Evolutionary conservation across 495 filamentous ascomycete species (phyloP).

Genomic region (Elasticomyces elasticus): DNA sequence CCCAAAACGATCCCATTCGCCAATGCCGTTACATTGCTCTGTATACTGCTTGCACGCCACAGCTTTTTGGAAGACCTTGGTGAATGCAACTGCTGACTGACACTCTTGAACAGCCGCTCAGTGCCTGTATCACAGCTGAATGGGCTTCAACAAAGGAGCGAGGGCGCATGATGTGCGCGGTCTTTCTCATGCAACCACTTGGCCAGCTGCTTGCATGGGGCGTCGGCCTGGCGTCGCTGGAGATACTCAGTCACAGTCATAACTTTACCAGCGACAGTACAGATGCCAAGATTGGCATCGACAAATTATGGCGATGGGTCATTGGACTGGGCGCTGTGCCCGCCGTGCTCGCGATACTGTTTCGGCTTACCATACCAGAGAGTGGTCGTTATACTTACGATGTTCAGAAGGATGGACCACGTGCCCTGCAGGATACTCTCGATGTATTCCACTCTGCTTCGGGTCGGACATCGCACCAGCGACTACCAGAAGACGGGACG

Average conservation of each 20-base stretch:
- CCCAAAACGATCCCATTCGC: too few relatives aligned
- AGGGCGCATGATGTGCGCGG: conserved; percentile 54
- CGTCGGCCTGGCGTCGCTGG: conserved; percentile 22
- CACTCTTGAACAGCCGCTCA: conserved; percentile 49
- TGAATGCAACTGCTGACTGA: too few relatives aligned
- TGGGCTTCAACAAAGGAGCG: conserved; percentile 29
- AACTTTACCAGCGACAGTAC: conserved; percentile 19
- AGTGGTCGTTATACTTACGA: conserved; percentile 48
- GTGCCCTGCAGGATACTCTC: conserved; percentile 24
- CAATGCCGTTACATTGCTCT: too few relatives aligned
- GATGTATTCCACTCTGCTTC: not conserved
- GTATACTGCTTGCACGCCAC: too few relatives aligned
- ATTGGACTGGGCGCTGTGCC: conserved; percentile 53
- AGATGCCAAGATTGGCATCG: conserved; percentile 43
- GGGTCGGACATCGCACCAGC: not conserved
- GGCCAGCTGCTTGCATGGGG: conserved; percentile 49
- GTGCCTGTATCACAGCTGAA: conserved; percentile 54
- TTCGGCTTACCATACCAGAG: conserved; percentile 54
- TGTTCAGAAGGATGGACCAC: conserved; percentile 25
- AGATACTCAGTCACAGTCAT: not conserved
- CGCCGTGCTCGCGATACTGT: conserved; percentile 46
- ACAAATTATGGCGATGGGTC: conserved; percentile 50
- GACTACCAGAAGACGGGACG: not conserved
- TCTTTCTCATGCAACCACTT: conserved; percentile 58
- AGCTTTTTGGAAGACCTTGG: too few relatives aligned